These are phyloP conservation scores for Yamadazyma takamatsuzukensis DNA, from an alignment of 805 yeast genomes.

Conservation along the genomic window DNA sequence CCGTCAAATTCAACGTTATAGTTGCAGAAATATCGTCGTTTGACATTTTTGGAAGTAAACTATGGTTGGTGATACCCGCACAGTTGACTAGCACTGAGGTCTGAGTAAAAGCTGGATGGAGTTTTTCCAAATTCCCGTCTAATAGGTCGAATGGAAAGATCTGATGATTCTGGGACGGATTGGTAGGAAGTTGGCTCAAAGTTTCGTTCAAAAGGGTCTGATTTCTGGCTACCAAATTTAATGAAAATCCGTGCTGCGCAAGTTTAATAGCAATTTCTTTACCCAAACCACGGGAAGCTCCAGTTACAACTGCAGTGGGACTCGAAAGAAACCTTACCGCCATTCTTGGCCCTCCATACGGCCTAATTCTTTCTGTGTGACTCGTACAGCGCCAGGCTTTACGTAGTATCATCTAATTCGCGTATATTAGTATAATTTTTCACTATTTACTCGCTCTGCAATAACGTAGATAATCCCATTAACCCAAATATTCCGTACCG, in stretches of 20 bases:
- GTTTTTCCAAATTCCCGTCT: conserved; percentile 1
- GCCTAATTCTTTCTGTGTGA: too few relatives aligned
- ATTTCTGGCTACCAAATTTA: conserved; percentile 34
- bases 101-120: conserved; percentile 5
- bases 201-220: conserved; percentile 24
- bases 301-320: conserved; percentile 39
- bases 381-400: too few relatives aligned
- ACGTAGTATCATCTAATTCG: too few relatives aligned
- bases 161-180: conserved; percentile 5
- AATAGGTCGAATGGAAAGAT: conserved; percentile 11
- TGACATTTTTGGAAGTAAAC: conserved; percentile 44
- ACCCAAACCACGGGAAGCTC: conserved; percentile 40
- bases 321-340: too few relatives aligned
- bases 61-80: conserved; percentile 63
- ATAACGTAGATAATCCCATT: conserved; percentile 65
- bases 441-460: conserved; percentile 27
- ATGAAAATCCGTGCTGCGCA: conserved; percentile 28
- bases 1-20: conserved; percentile 52
- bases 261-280: conserved; percentile 23
- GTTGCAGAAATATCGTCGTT: conserved; percentile 41
- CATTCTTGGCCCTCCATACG: too few relatives aligned
- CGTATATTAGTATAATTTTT: not conserved
- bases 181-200: conserved; percentile 6
- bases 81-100: conserved; percentile 50
- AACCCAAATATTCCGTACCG: conserved; percentile 74